A percentile compares a stretch with the other conserved stretches of the same genome.
Conservation (phyloP, 495 filamentous ascomycete genomes). For the Cercophora newfieldiana region DNA sequence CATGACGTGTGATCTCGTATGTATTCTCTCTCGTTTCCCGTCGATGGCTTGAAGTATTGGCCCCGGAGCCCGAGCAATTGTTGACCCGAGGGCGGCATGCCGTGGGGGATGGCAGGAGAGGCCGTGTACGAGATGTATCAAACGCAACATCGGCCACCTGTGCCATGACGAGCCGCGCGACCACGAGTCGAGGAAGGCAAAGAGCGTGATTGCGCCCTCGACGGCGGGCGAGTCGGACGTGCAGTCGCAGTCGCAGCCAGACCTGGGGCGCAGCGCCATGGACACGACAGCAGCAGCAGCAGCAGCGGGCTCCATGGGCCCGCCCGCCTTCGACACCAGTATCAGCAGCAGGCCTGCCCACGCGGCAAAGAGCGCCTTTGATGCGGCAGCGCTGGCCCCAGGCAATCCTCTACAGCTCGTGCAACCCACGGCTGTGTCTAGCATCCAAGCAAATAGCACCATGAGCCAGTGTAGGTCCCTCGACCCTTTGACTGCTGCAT, state of each 20-base stretch:
- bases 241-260: conserved; percentile 32
- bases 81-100: conserved; percentile 26
- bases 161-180: conserved; percentile 98
- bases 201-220: conserved; percentile 65
- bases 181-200: conserved; percentile 60
- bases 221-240: conserved; percentile 54
- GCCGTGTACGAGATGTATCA: conserved; percentile 96
- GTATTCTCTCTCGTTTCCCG: conserved; percentile 49
- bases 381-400: conserved; percentile 43
- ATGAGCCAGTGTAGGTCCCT: conserved; percentile 73
- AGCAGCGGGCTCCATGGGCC: conserved; percentile 41
- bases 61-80: conserved; percentile 16
- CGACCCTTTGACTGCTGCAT: conserved; percentile 29
- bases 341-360: conserved; percentile 38
- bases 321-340: conserved; percentile 41
- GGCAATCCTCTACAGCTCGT: conserved; percentile 55
- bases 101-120: conserved; percentile 63
- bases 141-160: conserved; percentile 96
- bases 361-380: conserved; percentile 43
- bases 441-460: conserved; percentile 55
- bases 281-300: conserved; percentile 38
- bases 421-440: conserved; percentile 55
- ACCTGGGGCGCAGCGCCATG: conserved; percentile 43
- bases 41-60: conserved; percentile 19
- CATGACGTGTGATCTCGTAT: conserved; percentile 99